Evolutionary conservation across 1,284 basidiomycete species (phyloP).

Genomic region (Fomitopsis schrenkii): DNA sequence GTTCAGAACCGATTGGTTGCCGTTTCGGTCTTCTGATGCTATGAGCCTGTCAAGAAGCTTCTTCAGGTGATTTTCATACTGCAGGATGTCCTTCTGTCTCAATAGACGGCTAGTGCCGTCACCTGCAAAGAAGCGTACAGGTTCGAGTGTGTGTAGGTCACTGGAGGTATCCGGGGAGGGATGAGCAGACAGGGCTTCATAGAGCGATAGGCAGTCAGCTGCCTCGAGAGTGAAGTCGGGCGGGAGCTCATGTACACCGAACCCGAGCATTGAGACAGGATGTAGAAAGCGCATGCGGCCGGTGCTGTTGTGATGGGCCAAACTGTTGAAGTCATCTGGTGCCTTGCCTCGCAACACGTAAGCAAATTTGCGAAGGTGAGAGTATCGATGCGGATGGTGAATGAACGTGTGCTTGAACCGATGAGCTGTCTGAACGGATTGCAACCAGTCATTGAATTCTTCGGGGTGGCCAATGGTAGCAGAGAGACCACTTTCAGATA

Average conservation of each 20-base stretch:
- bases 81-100: slow-evolving; percentile 53
- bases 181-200: slow-evolving; percentile 33
- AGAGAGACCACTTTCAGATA: slow-evolving; percentile 52
- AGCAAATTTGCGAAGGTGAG: slow-evolving; percentile 64
- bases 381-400: slow-evolving; percentile 63
- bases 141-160: slow-evolving; percentile 37
- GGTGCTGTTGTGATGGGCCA: slow-evolving; percentile 33
- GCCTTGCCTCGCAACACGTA: slow-evolving; percentile 37
- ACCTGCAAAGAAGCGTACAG: slow-evolving; percentile 40
- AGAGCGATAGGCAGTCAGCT: slow-evolving; percentile 49
- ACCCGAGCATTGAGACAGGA: slow-evolving; percentile 51
- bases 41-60: slow-evolving; percentile 36
- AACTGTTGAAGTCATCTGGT: slow-evolving; percentile 31
- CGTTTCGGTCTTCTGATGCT: slow-evolving; percentile 31
- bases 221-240: slow-evolving; percentile 61
- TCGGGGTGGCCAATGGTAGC: slow-evolving; percentile 67
- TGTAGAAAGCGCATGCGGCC: slow-evolving; percentile 51
- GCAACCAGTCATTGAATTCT: slow-evolving; percentile 61
- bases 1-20: slow-evolving; percentile 32
- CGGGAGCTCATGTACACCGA: slow-evolving; percentile 44
- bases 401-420: slow-evolving; percentile 56
- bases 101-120: slow-evolving; percentile 30
- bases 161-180: slow-evolving; percentile 14
- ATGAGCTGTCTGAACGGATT: slow-evolving; percentile 53
- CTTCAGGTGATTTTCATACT: slow-evolving; percentile 54